Percentiles rank a stretch among this genome's conserved stretches.
Evolutionary conservation across 2,329 filamentous ascomycete species (phyloP).

Genomic region (Hypomyces rosellus): DNA sequence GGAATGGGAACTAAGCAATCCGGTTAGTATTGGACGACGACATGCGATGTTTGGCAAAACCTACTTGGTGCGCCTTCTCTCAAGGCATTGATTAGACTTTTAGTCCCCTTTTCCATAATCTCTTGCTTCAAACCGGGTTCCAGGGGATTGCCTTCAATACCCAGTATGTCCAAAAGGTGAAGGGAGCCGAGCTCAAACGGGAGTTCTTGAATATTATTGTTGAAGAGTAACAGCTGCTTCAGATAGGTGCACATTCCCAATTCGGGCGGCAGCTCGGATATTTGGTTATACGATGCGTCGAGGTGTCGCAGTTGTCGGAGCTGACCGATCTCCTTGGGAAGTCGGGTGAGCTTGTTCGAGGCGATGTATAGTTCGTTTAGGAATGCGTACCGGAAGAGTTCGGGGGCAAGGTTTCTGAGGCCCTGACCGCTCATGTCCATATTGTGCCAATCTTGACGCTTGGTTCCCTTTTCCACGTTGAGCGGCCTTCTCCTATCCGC

Average conservation of each 20-base stretch:
- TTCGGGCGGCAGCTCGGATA: constrained; percentile 77
- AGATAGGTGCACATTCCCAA: constrained; percentile 95
- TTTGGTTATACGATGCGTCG: constrained; percentile 82
- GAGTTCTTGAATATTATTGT: constrained; percentile 78
- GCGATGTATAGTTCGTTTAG: constrained; percentile 88
- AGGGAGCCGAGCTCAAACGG: constrained; percentile 85
- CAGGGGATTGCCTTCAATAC: constrained; percentile 86
- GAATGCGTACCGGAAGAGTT: constrained; percentile 83
- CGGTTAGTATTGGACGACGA: constrained; percentile 14
- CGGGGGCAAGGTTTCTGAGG: constrained; percentile 69
- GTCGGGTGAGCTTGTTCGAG: constrained; percentile 76
- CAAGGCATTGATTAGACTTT: constrained; percentile 73
- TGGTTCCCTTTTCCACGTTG: constrained; percentile 59
- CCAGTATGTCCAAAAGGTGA: constrained; percentile 80
- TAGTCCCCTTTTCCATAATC: constrained; percentile 82
- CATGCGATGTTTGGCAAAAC: constrained; percentile 28
- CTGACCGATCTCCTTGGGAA: constrained; percentile 78
- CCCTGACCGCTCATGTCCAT: constrained; percentile 96
- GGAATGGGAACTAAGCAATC: constrained; percentile 61
- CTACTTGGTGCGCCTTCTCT: constrained; percentile 80
- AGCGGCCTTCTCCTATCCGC: constrained; percentile 55
- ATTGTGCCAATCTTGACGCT: constrained; percentile 82
- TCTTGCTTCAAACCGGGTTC: constrained; percentile 70
- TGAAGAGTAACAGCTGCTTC: constrained; percentile 78
- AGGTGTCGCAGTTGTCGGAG: constrained; percentile 76